Evolutionary conservation across 2,329 filamentous ascomycete genomes (phyloP).

Genomic region (Fusarium goolgardi): DNA sequence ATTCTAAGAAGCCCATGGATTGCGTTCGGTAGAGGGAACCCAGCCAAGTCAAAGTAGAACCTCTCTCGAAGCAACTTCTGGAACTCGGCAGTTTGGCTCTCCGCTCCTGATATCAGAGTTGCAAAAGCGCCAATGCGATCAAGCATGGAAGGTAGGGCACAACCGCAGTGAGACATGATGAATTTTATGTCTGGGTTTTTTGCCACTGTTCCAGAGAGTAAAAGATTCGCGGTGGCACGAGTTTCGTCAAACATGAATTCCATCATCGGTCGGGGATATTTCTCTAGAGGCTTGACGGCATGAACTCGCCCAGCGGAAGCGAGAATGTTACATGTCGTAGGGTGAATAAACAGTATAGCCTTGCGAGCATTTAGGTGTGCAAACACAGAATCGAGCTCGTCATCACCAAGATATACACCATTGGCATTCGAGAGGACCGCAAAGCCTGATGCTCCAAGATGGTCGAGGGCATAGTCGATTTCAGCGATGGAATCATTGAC

Average conservation of each 20-base stretch:
- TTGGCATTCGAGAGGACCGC: slow-evolving; percentile 5
- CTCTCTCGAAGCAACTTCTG: background rate
- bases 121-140: slow-evolving; percentile 8
- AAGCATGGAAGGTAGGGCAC: slow-evolving; percentile 1
- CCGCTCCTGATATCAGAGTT: background rate
- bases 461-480: slow-evolving; percentile 6
- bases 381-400: background rate
- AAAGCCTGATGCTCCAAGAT: slow-evolving; percentile 1
- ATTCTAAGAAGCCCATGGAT: background rate
- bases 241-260: slow-evolving; percentile 20
- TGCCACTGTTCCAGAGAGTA: slow-evolving; percentile 7
- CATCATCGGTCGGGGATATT: slow-evolving; percentile 3
- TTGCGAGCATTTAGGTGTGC: background rate
- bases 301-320: background rate
- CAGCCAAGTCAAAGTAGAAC: slow-evolving; percentile 5
- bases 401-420: slow-evolving; percentile 6
- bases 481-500: background rate
- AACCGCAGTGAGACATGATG: slow-evolving; percentile 17
- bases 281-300: background rate
- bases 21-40: slow-evolving; percentile 4
- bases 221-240: slow-evolving; percentile 1
- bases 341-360: slow-evolving; percentile 8
- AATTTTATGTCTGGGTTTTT: slow-evolving; percentile 2
- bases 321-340: slow-evolving; percentile 6
- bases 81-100: slow-evolving; percentile 1